Conservation (phyloP, 139 green algal genomes). For the Volvox reticuliferus region DNA sequence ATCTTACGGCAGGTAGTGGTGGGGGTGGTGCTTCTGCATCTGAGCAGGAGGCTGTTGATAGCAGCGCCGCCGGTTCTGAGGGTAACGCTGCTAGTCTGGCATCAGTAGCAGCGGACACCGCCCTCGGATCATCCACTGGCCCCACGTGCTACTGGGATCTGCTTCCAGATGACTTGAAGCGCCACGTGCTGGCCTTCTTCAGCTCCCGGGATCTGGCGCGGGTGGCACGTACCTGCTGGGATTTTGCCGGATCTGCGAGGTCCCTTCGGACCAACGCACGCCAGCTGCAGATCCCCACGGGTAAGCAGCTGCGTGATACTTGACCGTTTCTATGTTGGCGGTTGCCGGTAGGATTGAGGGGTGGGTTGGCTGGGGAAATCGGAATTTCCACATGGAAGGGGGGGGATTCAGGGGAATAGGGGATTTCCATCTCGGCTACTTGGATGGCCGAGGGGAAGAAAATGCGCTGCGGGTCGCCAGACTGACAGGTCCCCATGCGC, state of each 20-base stretch:
- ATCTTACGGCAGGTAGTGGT: too few species aligned
- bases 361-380: too few species aligned
- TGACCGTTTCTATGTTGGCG: too few species aligned
- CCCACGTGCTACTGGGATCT: conserved; percentile 34
- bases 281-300: conserved; percentile 50
- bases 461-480: too few species aligned
- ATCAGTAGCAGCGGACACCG: neutral
- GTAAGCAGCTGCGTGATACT: neutral
- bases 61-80: too few species aligned
- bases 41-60: neutral
- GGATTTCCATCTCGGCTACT: too few species aligned
- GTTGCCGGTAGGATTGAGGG: too few species aligned
- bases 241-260: conserved; percentile 47
- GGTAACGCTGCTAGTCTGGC: too few species aligned
- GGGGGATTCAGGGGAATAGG: too few species aligned
- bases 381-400: too few species aligned
- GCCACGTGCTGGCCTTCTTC: conserved; percentile 43
- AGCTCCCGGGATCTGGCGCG: conserved; percentile 34
- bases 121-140: neutral
- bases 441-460: too few species aligned
- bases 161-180: conserved; percentile 46
- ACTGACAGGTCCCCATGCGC: too few species aligned
- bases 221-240: conserved; percentile 52
- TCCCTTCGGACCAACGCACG: conserved; percentile 25
- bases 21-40: conserved; percentile 1